Conservation (phyloP, 2,329 filamentous ascomycete genomes). For the Periconia macrospinosa region DNA sequence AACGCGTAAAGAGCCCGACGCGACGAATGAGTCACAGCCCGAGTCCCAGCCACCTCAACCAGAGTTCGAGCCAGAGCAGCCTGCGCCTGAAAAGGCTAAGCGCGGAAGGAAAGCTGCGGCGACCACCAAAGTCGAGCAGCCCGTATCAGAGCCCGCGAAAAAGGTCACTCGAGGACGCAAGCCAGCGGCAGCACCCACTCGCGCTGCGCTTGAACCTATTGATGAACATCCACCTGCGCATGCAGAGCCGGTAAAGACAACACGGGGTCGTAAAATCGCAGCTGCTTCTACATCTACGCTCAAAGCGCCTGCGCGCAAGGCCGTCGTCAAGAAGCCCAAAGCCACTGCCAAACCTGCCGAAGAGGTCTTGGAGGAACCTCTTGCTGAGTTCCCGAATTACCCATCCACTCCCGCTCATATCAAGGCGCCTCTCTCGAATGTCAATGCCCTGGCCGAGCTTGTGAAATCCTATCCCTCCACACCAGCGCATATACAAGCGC, state of each 20-base stretch:
- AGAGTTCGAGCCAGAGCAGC: neutral
- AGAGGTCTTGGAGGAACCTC: slow-evolving; percentile 19
- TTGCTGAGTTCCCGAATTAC: slow-evolving; percentile 8
- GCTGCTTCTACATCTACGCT: slow-evolving; percentile 24
- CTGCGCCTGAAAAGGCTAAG: slow-evolving; percentile 1
- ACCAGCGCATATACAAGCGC: slow-evolving; percentile 16
- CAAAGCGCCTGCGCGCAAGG: slow-evolving; percentile 30
- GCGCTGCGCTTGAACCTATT: no score
- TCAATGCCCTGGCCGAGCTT: slow-evolving; percentile 4
- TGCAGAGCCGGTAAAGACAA: slow-evolving; percentile 11
- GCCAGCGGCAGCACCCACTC: neutral
- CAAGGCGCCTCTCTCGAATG: slow-evolving; percentile 1
- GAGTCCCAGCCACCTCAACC: neutral
- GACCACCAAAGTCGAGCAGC: slow-evolving; percentile 8
- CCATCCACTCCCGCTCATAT: slow-evolving; percentile 6
- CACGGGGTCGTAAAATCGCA: slow-evolving; percentile 19
- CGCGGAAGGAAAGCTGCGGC: slow-evolving; percentile 6
- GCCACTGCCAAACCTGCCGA: slow-evolving; percentile 9
- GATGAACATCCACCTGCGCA: slow-evolving; percentile 7
- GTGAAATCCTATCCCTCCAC: slow-evolving; percentile 20
- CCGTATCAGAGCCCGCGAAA: slow-evolving; percentile 17
- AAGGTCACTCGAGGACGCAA: slow-evolving; percentile 23
- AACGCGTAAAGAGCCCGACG: neutral
- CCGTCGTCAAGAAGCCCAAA: slow-evolving; percentile 20
- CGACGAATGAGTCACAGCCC: neutral